Evolutionary conservation across 2,329 filamentous ascomycete genomes (phyloP), one percentile per base, ranked within the genome.

Genomic region (Fusarium palustre): DNA sequence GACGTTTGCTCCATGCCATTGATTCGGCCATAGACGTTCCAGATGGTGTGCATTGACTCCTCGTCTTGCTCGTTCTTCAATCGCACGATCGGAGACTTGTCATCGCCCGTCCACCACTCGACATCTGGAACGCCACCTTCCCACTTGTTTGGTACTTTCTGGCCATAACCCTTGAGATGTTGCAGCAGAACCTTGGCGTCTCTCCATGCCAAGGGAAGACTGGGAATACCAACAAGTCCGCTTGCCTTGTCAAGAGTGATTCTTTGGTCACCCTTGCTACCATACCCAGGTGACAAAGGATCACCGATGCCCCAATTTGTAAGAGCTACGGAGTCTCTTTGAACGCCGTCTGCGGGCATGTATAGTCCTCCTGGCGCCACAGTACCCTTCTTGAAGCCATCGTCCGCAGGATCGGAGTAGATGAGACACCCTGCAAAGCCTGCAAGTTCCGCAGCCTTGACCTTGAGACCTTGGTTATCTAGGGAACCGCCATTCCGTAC

Each of bases 31-130:
- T 97, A 89, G 1, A 98, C 89, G 75, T 99, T 99, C 87, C 93
- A 97, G 65, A 99, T 96, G 8, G 90, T 88, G 78, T 97, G 93
- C 76, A 91, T 86, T 60, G 91, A 87, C 15, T 89, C 86, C 76
- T 97, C 94, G 71, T 97, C 94, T 77, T 97, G 94, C 63, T 93
- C 82, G 78, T 98, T 98, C 79, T 90, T 88, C 25, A 99, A 84
- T 53, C 91, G 90, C 49, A 99, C 92, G 25, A 89, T 85, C 1
- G 94, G 94, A 5, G 92, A 93, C 1, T 86, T 87, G 5, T 83
- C 79, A 75, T 94, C 88, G 33, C 96, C 96, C 5, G 93, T 92
- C 90, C 91, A 97, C 91, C 93, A 97, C 74, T 92, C 84, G 6
- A 96, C 84, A 34, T 92, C 88, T 0, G 91, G 92, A 18, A 97